A percentile compares a stretch with the other conserved stretches of the same genome.
Conservation (phyloP, 129 eudicot genomes). For the Escallonia rubra region DNA sequence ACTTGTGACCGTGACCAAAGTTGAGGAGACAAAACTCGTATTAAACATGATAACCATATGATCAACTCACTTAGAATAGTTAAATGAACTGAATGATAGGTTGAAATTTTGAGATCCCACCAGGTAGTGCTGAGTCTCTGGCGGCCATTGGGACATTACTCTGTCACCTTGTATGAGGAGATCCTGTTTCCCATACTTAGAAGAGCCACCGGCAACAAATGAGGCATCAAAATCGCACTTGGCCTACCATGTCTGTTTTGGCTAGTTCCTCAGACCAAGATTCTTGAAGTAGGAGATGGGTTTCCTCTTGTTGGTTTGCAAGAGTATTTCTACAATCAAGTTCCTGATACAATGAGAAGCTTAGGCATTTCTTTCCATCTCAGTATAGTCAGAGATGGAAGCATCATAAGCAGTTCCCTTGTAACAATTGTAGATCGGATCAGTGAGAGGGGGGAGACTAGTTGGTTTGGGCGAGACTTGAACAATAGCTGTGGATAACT, state of each 20-base stretch:
- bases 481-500: constrained; percentile 52
- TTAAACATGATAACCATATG: constrained; percentile 41
- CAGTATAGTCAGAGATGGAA: constrained; percentile 31
- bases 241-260: constrained; percentile 18
- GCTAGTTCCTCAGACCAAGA: constrained; percentile 30
- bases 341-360: constrained; percentile 43
- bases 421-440: constrained; percentile 22
- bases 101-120: constrained; percentile 33
- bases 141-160: constrained; percentile 28
- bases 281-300: constrained; percentile 34
- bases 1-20: constrained; percentile 41
- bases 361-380: constrained; percentile 25
- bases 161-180: constrained; percentile 29
- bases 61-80: constrained; percentile 23
- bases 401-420: constrained; percentile 26
- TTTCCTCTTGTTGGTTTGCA: constrained; percentile 47
- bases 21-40: constrained; percentile 51
- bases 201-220: constrained; percentile 21
- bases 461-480: constrained; percentile 64
- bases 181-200: constrained; percentile 33
- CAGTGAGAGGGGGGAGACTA: constrained; percentile 23
- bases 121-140: constrained; percentile 29
- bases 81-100: constrained; percentile 34
- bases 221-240: constrained; percentile 33
- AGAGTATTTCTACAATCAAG: constrained; percentile 44